Evolutionary conservation across 2,329 filamentous ascomycete genomes (phyloP).

Genomic region (Ophiostoma australiae): DNA sequence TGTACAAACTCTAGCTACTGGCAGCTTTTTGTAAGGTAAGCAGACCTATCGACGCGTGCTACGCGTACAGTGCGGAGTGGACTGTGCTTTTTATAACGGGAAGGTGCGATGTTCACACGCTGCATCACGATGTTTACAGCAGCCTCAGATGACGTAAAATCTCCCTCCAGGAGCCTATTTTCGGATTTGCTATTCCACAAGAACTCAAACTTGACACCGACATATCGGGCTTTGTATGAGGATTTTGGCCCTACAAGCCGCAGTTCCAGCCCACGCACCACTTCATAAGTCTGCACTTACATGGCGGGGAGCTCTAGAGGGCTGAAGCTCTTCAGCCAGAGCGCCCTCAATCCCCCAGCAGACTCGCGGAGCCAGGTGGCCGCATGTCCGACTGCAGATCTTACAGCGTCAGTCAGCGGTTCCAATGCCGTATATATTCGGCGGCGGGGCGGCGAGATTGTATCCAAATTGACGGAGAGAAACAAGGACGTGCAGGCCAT

Average conservation of each 20-base stretch:
- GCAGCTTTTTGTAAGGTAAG: neutral
- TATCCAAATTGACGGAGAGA: constrained; percentile 45
- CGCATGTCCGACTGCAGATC: constrained; percentile 80
- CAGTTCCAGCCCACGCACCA: neutral
- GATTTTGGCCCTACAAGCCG: neutral
- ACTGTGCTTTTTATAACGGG: neutral
- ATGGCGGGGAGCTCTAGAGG: constrained; percentile 17
- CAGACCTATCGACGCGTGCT: neutral
- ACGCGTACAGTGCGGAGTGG: neutral
- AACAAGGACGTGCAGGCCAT: constrained; percentile 45
- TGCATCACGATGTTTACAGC: neutral
- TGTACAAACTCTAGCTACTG: neutral
- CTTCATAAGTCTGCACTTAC: neutral
- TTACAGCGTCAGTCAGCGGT: constrained; percentile 67
- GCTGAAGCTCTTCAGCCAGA: constrained; percentile 51
- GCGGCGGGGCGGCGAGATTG: constrained; percentile 67
- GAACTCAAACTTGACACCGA: neutral
- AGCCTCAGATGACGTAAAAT: neutral
- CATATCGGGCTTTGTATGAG: neutral
- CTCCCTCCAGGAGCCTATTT: neutral
- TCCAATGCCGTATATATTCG: constrained; percentile 65
- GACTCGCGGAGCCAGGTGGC: constrained; percentile 57
- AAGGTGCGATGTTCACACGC: neutral
- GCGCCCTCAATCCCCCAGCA: constrained; percentile 48
- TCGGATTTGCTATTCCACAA: neutral